Evolutionary conservation across 2,329 filamentous ascomycete species (phyloP), one percentile per base, ranked within the genome.

Genomic region (Remersonia thermophila): DNA sequence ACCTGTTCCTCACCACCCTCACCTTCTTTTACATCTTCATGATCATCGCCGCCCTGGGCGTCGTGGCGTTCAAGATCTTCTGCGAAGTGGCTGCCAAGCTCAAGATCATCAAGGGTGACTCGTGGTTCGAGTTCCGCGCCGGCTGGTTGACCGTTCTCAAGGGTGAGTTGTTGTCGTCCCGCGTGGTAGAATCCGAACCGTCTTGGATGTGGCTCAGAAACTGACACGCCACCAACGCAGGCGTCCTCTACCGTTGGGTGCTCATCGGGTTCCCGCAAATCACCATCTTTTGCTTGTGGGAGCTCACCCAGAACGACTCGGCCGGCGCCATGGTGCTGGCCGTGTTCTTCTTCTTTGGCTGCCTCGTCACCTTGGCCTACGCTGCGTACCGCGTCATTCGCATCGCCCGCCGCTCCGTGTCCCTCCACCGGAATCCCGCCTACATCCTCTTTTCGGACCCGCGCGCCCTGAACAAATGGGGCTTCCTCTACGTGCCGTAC

Each of bases 361-460:
- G 87, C 68, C 66, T 80, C 12, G 65, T 66, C 31, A 80, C 83
- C 25, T 68, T 93, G 31, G 73, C 63, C 17, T 91, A 82, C 80
- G 84, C 83, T 28, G 75, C 83, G 0, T 77, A 76, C 58, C 91
- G 91, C 62, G 83, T 93, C 39, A 78, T 87, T 50, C 74, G 76
- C 32, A 77, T 91, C 39, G 84, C 83, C 12, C 82, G 82, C 50
- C 78, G 81, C 47, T 91, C 83, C 15, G 79, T 87, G 45, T 62
- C 70, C 33, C 84, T 91, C 75, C 84, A 93, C 71, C 85, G 85
- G 62, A 93, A 91, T 61, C 83, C 84, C 13, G 84, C 83, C 27
- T 91, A 91, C 57, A 89, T 91, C 50, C 75, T 93, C 39, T 93
- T 87, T 64, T 91, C 84, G 7, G 84, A 93, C 53, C 81, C 83